Base-by-base conservation (phyloP, 257 asterid species). In the Penstemon davidsonii region DNA sequence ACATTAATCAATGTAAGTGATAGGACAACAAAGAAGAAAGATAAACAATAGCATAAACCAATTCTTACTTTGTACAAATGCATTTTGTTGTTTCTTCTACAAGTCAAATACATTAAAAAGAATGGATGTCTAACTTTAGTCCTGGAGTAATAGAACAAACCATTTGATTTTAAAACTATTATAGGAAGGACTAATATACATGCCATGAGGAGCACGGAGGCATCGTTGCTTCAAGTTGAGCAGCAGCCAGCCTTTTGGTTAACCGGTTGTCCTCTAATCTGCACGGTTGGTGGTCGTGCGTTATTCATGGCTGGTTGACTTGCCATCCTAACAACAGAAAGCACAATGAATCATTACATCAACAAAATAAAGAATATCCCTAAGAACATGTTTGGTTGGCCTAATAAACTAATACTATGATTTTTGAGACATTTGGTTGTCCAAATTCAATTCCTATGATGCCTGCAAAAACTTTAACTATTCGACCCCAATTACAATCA, bases 221-320 rank as follows among this genome's bases (percentile, higher is more conserved):
- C 66, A 40, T 41, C 66, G 66, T 52, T n/a, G 3, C 45, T 70
- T 84, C 71, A 90, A 73, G 76, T 77, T 69, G 97, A 86, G 82
- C 97, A 88, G 87, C 97, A 91, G 41, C 96, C 95, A 9, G 92
- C 79, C 38, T 78, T 91, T 62, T 91, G 95, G 82, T 86, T 88
- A 68, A 91, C 91, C 3, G 95, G 91, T 41, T 86, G 96, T 73
- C 96, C 95, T 40, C 87, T 85, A 75, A 91, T 88, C 82, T 91
- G 90, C 66, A 91, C 95, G 0, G 95, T 86, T 12, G 92, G 87
- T 42, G 92, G 97, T 41, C 96, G 86, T 13, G 89, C 90, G 66
- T 76, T 86, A 73, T 73, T 88, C 83, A 79, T 78, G 44, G 85
- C 80, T 40, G 96, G 96, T 74, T 91, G 96, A 69, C 89, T 91